These are phyloP conservation scores for Oryza meridionalis DNA, from an alignment of 176 grass and related monocot genomes.

Conservation along the genomic window DNA sequence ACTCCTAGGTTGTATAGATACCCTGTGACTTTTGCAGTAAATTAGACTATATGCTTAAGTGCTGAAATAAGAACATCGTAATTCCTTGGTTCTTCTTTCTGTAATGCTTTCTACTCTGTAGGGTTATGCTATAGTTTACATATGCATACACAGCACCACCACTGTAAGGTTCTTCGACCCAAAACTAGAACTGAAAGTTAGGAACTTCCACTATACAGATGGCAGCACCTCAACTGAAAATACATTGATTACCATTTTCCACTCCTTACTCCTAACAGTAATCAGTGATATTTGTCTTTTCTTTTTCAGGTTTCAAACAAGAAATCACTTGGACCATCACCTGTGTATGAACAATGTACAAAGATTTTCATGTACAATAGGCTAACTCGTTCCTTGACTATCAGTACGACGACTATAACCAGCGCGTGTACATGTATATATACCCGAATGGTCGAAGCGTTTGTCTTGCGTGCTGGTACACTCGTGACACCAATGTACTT, in stretches of 20 bases:
- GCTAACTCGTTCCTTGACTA: constrained; percentile 45
- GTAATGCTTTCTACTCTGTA: constrained; percentile 5
- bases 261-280: not conserved
- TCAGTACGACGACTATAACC: constrained; percentile 7
- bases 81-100: constrained; percentile 2
- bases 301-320: constrained; percentile 44
- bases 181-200: not conserved
- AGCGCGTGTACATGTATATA: constrained; percentile 46
- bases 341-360: constrained; percentile 51
- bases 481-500: constrained; percentile 5
- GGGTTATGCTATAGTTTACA: not conserved
- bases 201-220: not conserved
- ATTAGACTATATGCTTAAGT: not conserved
- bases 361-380: constrained; percentile 49
- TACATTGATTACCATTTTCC: not conserved
- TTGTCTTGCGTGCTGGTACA: constrained; percentile 33
- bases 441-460: constrained; percentile 17
- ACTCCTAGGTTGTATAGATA: not conserved
- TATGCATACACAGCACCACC: constrained; percentile 1
- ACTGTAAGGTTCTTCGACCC: not conserved
- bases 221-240: not conserved
- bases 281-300: constrained; percentile 7
- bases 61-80: constrained; percentile 12
- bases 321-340: constrained; percentile 45
- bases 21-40: not conserved